Base-by-base conservation (phyloP, 2,329 filamentous ascomycete genomes). In the Neopestalotiopsis rosae region DNA sequence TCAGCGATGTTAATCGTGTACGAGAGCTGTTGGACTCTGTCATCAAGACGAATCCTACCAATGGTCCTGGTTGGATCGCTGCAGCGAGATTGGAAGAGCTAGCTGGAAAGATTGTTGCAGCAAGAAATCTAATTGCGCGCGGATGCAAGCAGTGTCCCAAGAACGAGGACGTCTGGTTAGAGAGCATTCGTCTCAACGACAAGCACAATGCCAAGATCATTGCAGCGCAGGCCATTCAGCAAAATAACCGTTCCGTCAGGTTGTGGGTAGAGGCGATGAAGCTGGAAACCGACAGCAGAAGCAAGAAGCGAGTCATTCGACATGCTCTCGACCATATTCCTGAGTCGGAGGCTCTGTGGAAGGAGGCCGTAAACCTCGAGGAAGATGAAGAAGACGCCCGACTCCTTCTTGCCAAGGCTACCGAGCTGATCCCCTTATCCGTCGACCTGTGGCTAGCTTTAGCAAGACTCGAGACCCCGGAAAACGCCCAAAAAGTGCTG, bases 181-280 rank as follows among this genome's bases (percentile, higher is more conserved):
- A 99, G 79, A 97, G 95, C 67, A 98, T 99, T 73, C 90, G 95
- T 67, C 85, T 99, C 2, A 97, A 98, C 79, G 94, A 97, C 76
- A 90, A 91, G 30, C 91, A 94, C 67, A 99, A 98, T 75, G 95
- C 95, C 68, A 98, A 97, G 81, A 91, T 99, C 70, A 97, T 99
- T 73, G 96, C 95, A 6, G 94, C 95, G 9, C 92, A 95, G 73
- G 96, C 95, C 3, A 97, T 99, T 76, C 94, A 97, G 79, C 91
- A 94, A 66, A 98, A 98, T 74, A 92, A 94, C 70, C 90, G 91
- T 68, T 97, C 95, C 0, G 95, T 97, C 10, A 89, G 91, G 72
- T 84, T 99, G 9, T 99, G 96, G 96, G 91, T 97, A 5, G 95
- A 97, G 78, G 97, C 96, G 0, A 98, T 98, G 90, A 93, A 94